These are phyloP conservation scores for Sporothrix protearum DNA, from an alignment of 2,329 filamentous ascomycete species.

Conservation along the genomic window DNA sequence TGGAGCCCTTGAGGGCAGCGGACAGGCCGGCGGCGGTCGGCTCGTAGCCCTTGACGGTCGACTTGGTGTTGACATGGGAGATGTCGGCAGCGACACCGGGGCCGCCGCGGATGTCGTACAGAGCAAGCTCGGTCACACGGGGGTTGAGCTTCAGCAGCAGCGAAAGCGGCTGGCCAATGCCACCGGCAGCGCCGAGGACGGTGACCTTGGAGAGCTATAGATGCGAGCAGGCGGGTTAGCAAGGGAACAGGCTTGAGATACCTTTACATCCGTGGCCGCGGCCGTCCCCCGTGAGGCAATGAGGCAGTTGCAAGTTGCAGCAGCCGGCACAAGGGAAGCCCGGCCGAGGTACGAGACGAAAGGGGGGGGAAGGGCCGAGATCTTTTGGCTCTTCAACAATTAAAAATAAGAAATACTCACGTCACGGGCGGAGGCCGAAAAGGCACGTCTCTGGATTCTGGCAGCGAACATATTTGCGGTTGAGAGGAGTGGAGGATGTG, in stretches of 20 bases:
- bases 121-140: slow-evolving; percentile 84
- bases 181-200: slow-evolving; percentile 93
- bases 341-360: slow-evolving; percentile 10
- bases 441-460: slow-evolving; percentile 70
- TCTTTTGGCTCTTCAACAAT: background rate
- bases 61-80: slow-evolving; percentile 99
- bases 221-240: slow-evolving; percentile 2
- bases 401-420: slow-evolving; percentile 47
- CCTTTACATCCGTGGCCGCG: too few relatives aligned
- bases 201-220: slow-evolving; percentile 89
- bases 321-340: slow-evolving; percentile 17
- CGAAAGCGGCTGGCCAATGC: slow-evolving; percentile 97
- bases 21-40: slow-evolving; percentile 71
- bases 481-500: background rate
- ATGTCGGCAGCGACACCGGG: slow-evolving; percentile 98
- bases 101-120: slow-evolving; percentile 95
- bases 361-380: slow-evolving; percentile 26
- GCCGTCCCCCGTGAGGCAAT: background rate
- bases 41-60: slow-evolving; percentile 84
- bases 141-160: slow-evolving; percentile 99
- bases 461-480: slow-evolving; percentile 68
- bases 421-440: slow-evolving; percentile 74
- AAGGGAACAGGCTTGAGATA: background rate
- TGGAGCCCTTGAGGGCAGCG: slow-evolving; percentile 76
- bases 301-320: too few relatives aligned